Conservation (phyloP, 1,284 basidiomycete genomes). For the Ganoderma multipileum region DNA sequence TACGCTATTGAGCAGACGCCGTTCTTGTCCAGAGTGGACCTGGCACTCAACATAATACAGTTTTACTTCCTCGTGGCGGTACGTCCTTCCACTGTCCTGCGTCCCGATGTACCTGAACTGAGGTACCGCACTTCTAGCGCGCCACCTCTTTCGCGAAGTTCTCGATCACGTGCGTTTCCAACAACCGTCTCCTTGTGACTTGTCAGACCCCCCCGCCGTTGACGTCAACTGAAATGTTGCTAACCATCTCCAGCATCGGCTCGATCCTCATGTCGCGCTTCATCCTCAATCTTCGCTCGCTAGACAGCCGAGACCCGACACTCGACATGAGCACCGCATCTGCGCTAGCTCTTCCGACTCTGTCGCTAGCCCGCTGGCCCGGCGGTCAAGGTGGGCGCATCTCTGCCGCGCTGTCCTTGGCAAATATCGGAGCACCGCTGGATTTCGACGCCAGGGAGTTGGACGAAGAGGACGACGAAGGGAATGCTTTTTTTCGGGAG, state of each 20-base stretch:
- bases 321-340: not conserved
- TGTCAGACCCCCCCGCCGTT: not conserved
- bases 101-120: not conserved
- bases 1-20: not conserved
- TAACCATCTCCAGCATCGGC: constrained; percentile 2
- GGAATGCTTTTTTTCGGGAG: not conserved
- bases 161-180: not conserved
- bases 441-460: not conserved
- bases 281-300: constrained; percentile 21
- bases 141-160: not conserved
- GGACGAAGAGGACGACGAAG: not conserved
- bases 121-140: not conserved
- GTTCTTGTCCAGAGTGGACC: not conserved
- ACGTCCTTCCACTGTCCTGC: not conserved
- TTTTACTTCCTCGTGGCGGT: not conserved
- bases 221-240: not conserved
- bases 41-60: not conserved
- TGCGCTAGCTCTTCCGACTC: not conserved
- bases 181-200: not conserved
- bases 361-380: not conserved
- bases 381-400: not conserved
- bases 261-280: constrained; percentile 23
- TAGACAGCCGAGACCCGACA: not conserved
- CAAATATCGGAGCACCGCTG: not conserved
- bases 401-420: not conserved